Base-by-base conservation (phyloP, 2,329 filamentous ascomycete species). In the Lecanicillium sp. region DNA sequence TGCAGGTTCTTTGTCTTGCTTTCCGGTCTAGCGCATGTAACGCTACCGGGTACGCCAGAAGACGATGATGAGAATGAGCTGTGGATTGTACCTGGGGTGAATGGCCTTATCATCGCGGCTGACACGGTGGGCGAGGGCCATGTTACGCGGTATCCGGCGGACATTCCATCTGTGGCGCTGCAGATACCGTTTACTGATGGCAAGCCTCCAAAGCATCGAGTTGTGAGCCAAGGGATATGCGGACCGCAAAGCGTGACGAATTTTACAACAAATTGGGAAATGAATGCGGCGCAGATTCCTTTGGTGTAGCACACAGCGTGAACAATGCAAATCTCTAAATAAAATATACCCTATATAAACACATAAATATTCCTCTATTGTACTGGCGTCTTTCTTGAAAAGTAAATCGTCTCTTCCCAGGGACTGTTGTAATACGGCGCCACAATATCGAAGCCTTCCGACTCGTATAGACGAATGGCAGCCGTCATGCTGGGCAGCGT, bases 101-200 rank as follows among this genome's bases (percentile, higher is more conserved):
- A 46, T 20, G 41, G 40, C 4, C 29, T 55, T 9, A 46, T 55
- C 25, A 44, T 56, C 25, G 52, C 53, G 10, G 45, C 40, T 11
- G 52, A 53, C 37, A 46, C 42, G n/a, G 40, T 47, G 10, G 50
- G 51, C 12, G 34, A 41, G 6, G 53, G 53, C 6, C 52, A 53
- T 36, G 42, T 46, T 41, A 55, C 51, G 10, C 48, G 46, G n/a
- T 54, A 55, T 39, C 52, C 52, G 2, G 38, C 42, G 5, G 46
- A 52, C 25, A 46, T 43, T 18, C 40, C 45, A 20, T 47, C 48
- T 4, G 46, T 51, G 30, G 50, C 52, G 17, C 33, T 56, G 29
- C 51, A 55, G 45, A 42, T 53, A 19, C 50, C 53, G 3, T 51
- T 55, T 37, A 34, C 36, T 22, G 38, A 52, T 15, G 48, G 47